Evolutionary conservation across 2,329 filamentous ascomycete species (phyloP).

Genomic region (Cladorrhinum sp.): DNA sequence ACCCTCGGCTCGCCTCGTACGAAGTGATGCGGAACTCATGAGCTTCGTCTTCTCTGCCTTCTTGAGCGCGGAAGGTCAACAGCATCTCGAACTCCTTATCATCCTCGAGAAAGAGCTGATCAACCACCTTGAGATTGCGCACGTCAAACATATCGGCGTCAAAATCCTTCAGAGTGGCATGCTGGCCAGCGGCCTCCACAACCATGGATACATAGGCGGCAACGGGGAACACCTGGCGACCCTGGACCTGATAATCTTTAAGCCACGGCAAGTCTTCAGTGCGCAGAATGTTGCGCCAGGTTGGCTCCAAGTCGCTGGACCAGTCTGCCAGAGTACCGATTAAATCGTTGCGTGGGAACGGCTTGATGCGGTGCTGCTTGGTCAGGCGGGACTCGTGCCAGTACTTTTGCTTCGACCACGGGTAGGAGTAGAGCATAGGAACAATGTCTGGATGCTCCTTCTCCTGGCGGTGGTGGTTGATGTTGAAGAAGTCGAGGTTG

Average conservation of each 20-base stretch:
- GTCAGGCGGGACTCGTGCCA: constrained; percentile 33
- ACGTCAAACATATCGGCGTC: constrained; percentile 26
- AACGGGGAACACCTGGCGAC: constrained; percentile 45
- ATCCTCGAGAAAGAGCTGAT: constrained; percentile 32
- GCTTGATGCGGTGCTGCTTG: constrained; percentile 33
- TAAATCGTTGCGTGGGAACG: constrained; percentile 34
- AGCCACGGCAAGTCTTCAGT: constrained; percentile 44
- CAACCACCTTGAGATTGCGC: constrained; percentile 29
- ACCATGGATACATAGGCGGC: constrained; percentile 43
- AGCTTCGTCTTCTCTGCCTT: constrained; percentile 18
- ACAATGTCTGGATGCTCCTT: constrained; percentile 29
- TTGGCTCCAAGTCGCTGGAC: constrained; percentile 36
- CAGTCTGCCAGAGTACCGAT: constrained; percentile 34
- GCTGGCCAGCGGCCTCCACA: constrained; percentile 33
- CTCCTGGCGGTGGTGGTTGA: constrained; percentile 31
- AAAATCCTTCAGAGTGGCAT: constrained; percentile 19
- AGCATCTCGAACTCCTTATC: constrained; percentile 30
- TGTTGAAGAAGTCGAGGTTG: constrained; percentile 30
- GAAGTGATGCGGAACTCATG: constrained; percentile 34
- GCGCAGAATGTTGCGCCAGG: constrained; percentile 39
- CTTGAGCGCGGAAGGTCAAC: constrained; percentile 23
- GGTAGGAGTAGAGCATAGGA: constrained; percentile 30
- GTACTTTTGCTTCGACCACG: constrained; percentile 33
- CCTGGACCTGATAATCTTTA: constrained; percentile 47
- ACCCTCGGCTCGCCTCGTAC: constrained; percentile 29